Base-by-base conservation (phyloP, 805 yeast genomes). In the Candida silvicultrix region DNA sequence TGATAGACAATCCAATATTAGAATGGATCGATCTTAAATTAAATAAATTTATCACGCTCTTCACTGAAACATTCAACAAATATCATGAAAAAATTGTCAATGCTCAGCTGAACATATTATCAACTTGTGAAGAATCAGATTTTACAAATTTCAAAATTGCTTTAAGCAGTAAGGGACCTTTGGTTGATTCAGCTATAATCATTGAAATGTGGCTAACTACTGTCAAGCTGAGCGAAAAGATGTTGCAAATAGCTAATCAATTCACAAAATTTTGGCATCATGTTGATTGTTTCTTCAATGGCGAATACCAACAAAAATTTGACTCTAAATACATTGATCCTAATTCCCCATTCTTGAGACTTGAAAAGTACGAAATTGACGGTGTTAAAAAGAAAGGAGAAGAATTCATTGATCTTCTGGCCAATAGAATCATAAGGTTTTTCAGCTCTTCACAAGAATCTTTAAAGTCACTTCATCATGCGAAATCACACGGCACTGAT, bases 141-240 rank as follows among this genome's bases (percentile, higher is more conserved):
- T 64, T 65, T 41, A 50, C 53, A 41, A 62, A 51, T 44, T 65
- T 56, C 52, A 58, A 38, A 42, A 49, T 43, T 42, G 56, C 49
- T 4, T 44, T 45, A 29, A 29, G 45, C 9, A 45, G 44, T 11
- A 49, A 55, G n/a, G 54, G 56, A 14, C 68, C 64, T 18, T 47
- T 73, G 18, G 62, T 70, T 3, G 87, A 82, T 54, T 64, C 78
- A n/a, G 75, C 81, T 1, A 68, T 76, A 23, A 67, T 81, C 20
- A 65, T 74, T 21, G 84, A 80, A 48, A 71, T 78, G 68, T 83
- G 89, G 89, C 57, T 73, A n/a, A 62, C 72, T 35, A 56, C 78
- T 12, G 56, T 62, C 38, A 71, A 67, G 50, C 65, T 75, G 21
- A 52, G 68, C 2, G 70, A 69, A 8, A 75, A 71, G 35, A 55